Base-by-base conservation (phyloP, 2,329 filamentous ascomycete genomes). In the Dryadomyces sulphureus region DNA sequence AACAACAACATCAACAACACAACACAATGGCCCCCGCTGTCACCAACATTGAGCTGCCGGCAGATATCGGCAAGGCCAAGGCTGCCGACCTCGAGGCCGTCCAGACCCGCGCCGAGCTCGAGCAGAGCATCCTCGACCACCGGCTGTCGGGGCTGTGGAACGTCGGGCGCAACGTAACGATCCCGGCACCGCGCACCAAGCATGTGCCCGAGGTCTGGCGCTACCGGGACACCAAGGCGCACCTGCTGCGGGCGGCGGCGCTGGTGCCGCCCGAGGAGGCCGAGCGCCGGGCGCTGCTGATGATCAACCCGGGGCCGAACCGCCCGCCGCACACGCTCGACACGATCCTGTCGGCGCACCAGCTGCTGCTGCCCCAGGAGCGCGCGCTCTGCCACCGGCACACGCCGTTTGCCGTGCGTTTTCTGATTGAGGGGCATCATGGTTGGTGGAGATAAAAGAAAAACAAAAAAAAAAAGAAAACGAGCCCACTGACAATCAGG, bases 311-410 rank as follows among this genome's bases (percentile, higher is more conserved):
- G 7, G 36, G 36, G 3, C 21, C 25, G 27, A 8, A 25, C 38
- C n/a, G 21, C 38, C 14, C 34, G 69, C 73, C 73, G 0, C 72
- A 67, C 50, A 76, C 73, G 0, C 76, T 72, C 1, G 73, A 77
- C 53, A 76, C 73, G 1, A 61, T 77, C 44, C 76, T 76, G 49
- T 71, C 67, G 3, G 73, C 72, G 2, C 63, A 77, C 2, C 73
- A 77, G 52, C 61, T 77, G 1, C 70, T 77, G 5, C 69, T 72
- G 54, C 73, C 73, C 0, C 68, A 70, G 24, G 73, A 77, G 48
- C 70, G 63, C 0, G 72, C 73, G 0, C 69, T 67, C 0, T 72
- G 72, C 0, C 73, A 77, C 50, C 59, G 73, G 0, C 73, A 77
- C 53, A 68, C 68, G 3, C 73, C 73, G 0, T 76, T 73, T 48